Base-by-base conservation (phyloP, 306 rosid genomes). In the Fagus sylvatica region DNA sequence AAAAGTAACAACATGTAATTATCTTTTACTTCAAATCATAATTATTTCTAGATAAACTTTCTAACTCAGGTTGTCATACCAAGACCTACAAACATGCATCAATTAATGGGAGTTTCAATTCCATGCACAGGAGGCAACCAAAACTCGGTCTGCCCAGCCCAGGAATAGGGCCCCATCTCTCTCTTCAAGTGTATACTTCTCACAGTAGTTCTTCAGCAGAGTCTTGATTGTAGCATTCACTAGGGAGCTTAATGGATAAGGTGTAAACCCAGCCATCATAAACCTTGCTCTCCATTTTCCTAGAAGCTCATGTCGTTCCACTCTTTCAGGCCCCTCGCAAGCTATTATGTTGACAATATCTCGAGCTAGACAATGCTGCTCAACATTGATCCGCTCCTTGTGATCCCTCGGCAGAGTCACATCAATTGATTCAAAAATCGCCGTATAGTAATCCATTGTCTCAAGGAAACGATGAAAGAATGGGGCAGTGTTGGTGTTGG, bases 281-380 rank as follows among this genome's bases (percentile, higher is more conserved):
- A 92, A 87, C 17, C 95, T 86, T 12, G 91, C 87, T 75, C 83
- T 89, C 98, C 98, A 95, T 74, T 86, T 92, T 33, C 82, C 79
- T 6, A 90, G 83, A 84, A 76, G 84, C 81, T 95, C 97, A 1
- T 88, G 89, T 0, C 97, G 97, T 84, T 95, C 98, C n/a, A 90
- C 96, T 80, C 97, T 89, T 78, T 95, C 98, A 2, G 80, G 72
- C 16, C 94, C 98, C 80, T 91, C 97, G 40, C 98, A 95, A 2
- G 98, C 98, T 74, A 95, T 81, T n/a, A 95, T 76, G 80, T 95
- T 95, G 5, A 94, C 97, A 51, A 94, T 79, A 72, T 92, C 97
- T 30, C 91, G 78, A 9, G 98, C 98, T 85, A 94, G 82, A 76
- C 98, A 94, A 73, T 92, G 97, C 62, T 94, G 98, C 74, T 94